Base-by-base conservation (phyloP, 1,139 yeast genomes). In the Candida sp. region DNA sequence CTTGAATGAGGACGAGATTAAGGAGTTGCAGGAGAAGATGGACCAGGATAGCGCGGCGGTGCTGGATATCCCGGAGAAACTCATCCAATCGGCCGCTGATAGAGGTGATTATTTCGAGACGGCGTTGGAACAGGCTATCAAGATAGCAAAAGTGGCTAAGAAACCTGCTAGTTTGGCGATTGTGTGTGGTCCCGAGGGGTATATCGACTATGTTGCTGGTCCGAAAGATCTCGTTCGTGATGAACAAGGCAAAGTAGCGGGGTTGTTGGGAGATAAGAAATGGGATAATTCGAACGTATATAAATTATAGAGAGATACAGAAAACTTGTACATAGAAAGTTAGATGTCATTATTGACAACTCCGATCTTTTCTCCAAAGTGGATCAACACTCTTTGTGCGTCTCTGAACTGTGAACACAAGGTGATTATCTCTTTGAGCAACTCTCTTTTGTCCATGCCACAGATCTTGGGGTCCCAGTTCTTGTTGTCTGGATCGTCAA, bases 141-240 rank as follows among this genome's bases (percentile, higher is more conserved):
- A 56, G 7, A 72, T 77, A 2, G 55, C 66, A 27, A 61, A 59
- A 40, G 31, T 54, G 17, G 58, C 63, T 3, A 77, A 77, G 50
- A 52, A 62, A 12, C 68, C 70, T 3, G 75, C 89, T 0, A 77
- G 86, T 5, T 67, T 84, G 49, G 83, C 91, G 0, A 60, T 88
- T 12, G 94, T 93, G 0, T 93, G 98, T 70, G 99, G 99, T 0
- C 98, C 99, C 0, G 96, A 90, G 44, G 90, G 92, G 0, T 94
- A 86, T 60, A 77, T 92, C 1, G 73, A 77, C 0, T 78, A 79
- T 51, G 79, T 93, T n/a, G 83, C 96, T 0, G 98, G 99, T 0
- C 69, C 73, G 2, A 85, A 84, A 54, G 77, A 80, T 22, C 84
- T 85, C 55, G 78, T 69, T 33, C 67, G 67, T 25, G 66, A 67